Evolutionary conservation across 768 basidiomycete genomes (phyloP).

Genomic region (Phanerodontia chrysosporium): DNA sequence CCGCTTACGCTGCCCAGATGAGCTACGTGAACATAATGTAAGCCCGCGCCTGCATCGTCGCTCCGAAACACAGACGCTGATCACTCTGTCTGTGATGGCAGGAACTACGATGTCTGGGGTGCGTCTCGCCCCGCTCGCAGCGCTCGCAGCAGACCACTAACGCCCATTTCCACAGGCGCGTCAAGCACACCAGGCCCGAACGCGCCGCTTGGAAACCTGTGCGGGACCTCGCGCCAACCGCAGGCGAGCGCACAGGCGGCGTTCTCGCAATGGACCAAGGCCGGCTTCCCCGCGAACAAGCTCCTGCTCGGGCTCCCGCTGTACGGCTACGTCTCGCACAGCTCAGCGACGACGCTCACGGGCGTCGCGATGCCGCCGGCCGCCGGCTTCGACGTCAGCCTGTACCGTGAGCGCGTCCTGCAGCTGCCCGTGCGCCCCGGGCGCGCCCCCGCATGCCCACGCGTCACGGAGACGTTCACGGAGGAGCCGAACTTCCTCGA

Average conservation of each 20-base stretch:
- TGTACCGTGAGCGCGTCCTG: slow-evolving; percentile 32
- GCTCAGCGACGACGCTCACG: slow-evolving; percentile 40
- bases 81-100: slow-evolving; percentile 30
- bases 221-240: slow-evolving; percentile 59
- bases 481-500: slow-evolving; percentile 41
- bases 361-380: slow-evolving; percentile 24
- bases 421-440: slow-evolving; percentile 26
- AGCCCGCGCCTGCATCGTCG: not conserved
- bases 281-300: slow-evolving; percentile 62
- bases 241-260: slow-evolving; percentile 64
- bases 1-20: slow-evolving; percentile 57
- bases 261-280: slow-evolving; percentile 56
- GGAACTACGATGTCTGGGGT: slow-evolving; percentile 81
- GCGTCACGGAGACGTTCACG: slow-evolving; percentile 22
- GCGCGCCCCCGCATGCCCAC: slow-evolving; percentile 32
- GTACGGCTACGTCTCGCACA: slow-evolving; percentile 63
- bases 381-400: slow-evolving; percentile 29
- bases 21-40: slow-evolving; percentile 69
- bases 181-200: slow-evolving; percentile 64
- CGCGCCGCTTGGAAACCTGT: slow-evolving; percentile 64
- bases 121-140: slow-evolving; percentile 25
- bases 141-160: not conserved
- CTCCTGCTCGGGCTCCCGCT: slow-evolving; percentile 65
- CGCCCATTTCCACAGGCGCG: not conserved
- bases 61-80: too few relatives aligned